Evolutionary conservation across 176 grass and related monocot genomes (phyloP), one percentile per base, ranked within the genome.

Genomic region (Hordeum marinum): DNA sequence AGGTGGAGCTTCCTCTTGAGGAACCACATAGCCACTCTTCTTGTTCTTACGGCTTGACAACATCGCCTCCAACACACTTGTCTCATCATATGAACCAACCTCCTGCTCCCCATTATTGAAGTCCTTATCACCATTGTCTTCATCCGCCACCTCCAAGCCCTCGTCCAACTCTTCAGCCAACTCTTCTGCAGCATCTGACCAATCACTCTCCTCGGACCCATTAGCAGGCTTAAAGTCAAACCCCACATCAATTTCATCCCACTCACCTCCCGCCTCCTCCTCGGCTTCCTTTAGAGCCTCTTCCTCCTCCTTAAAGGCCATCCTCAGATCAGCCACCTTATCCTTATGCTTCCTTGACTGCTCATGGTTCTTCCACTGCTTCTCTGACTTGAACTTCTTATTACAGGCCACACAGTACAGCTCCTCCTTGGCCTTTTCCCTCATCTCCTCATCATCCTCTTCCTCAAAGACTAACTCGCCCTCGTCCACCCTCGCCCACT

Each of bases 361-460:
- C 87, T 98, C 96, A 2, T 98, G 93, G 78, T 98, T 98, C 79
- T 98, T 95, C 96, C 96, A 98, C 80, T 98, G 96, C 76, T 95
- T 98, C 36, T 98, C 91, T 0, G 96, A 98, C 62, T 95, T 98
- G 79, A 98, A 98, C 85, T 98, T 98, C 80, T 98, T 98, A 86
- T 90, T 98, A 37, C 96, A 98, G 0, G 82, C 93, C 43, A 98
- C 89, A 8, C 96, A 98, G 84, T 98, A 98, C 2, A 98, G 79
- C 64, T 95, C 93, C 78, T 95, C 87, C 64, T 85, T 90, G 79
- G 82, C 94, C 89, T 93, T 92, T 23, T 85, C 90, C 40, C 54
- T 84, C 80, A 63, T 82, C 45, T 93, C 89, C 83, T 88, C 89
- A 70, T 94, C 88, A 50, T 92, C 85, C 0, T 88, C 85, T 7